Evolutionary conservation across 2,329 filamentous ascomycete genomes (phyloP), one percentile per base, ranked within the genome.

Genomic region (Mycosphaerella arachidis): DNA sequence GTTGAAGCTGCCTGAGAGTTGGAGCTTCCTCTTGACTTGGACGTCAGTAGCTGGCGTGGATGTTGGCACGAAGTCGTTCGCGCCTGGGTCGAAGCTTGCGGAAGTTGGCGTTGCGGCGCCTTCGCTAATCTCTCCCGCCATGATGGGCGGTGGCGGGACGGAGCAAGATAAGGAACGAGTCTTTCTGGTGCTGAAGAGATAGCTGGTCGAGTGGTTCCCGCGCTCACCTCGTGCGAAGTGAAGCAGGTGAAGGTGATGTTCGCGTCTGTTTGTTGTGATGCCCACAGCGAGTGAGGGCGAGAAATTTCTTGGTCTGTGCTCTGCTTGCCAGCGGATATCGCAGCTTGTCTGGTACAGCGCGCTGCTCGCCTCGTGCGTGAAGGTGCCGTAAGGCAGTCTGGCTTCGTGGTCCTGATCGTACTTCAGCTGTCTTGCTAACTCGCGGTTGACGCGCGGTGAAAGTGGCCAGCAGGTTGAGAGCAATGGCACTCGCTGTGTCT

Each of bases 1-100:
- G 43, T 48, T 48, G 40, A 56, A 48, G 43, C 40, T 30, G 30
- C 24, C 27, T 43, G 30, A 27, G 30, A 57, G 35, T 8, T 20
- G 5, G 40, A 43, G 40, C 40, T 43, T 43, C 18, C 40, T 43
- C 40, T 43, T 43, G 55, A 45, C 45, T 45, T 53, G 37, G 13
- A n/a, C 46, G 51, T 43, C 31, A 27, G n/a, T 40, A 24, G n/a
- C n/a, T 12, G 40, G 33, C 10, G 46, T 52, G 45, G 30, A 30
- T n/a, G 24, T 12, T 35, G 60, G 48, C 30, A 54, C 37, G 31
- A 59, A 57, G 18, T 62, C 54, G 20, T 33, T 31, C 5, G 60
- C 57, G 24, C 29, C 35, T n/a, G 57, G 57, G 40, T 60, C 37
- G 55, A 60, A 60, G 52, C 46, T 45, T 27, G 50, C 40, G n/a